These are phyloP conservation scores for Colletotrichum falcatum DNA, from an alignment of 2,329 filamentous ascomycete genomes.

Conservation along the genomic window DNA sequence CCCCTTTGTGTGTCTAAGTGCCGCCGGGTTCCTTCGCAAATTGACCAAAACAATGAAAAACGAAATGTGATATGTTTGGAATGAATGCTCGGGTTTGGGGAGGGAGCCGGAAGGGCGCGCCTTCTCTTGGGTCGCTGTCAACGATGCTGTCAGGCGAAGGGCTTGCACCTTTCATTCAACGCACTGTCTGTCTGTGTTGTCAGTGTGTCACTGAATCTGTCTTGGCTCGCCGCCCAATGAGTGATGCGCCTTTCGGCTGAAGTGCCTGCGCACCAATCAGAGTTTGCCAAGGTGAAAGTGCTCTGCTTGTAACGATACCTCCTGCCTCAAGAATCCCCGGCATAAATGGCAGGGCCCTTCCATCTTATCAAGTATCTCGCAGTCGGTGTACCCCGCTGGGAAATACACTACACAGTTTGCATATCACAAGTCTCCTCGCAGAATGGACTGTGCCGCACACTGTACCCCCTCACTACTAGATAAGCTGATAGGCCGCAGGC, in stretches of 20 bases:
- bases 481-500: slow-evolving; percentile 6
- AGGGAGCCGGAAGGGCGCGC: slow-evolving; percentile 8
- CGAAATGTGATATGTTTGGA: neutral
- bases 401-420: neutral
- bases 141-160: slow-evolving; percentile 16
- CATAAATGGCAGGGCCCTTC: neutral
- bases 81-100: neutral
- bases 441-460: neutral
- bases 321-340: neutral
- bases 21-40: neutral
- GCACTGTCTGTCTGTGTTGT: slow-evolving; percentile 7
- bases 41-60: neutral
- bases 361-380: slow-evolving; percentile 30
- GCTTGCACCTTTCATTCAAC: neutral
- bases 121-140: slow-evolving; percentile 4
- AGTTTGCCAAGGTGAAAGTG: neutral
- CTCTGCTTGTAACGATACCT: slow-evolving; percentile 5
- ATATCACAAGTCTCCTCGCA: rapidly evolving
- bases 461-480: slow-evolving; percentile 1
- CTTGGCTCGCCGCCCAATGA: slow-evolving; percentile 3
- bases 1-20: slow-evolving; percentile 3
- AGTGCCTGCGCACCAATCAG: slow-evolving; percentile 17
- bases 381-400: neutral
- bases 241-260: slow-evolving; percentile 18
- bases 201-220: neutral